Conservation (phyloP, 805 yeast species). For the Clavispora fructus region DNA sequence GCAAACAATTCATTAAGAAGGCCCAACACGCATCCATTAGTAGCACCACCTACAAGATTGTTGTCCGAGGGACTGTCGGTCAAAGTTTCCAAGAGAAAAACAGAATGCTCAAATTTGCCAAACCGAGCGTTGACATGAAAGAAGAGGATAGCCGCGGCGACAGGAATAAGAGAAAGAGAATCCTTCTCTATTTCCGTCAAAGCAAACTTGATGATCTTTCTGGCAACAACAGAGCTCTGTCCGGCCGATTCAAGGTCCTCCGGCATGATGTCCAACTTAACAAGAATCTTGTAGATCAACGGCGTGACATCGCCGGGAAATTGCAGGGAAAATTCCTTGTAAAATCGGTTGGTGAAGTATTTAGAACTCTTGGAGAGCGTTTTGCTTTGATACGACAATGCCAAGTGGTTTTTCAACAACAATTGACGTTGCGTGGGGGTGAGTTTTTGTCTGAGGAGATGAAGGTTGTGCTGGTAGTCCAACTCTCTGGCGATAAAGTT, state of each 20-base stretch:
- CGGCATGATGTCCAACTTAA: slow-evolving; percentile 22
- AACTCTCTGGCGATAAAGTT: slow-evolving; percentile 30
- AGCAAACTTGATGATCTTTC: slow-evolving; percentile 16
- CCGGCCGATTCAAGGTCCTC: slow-evolving; percentile 20
- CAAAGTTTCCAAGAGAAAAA: slow-evolving; percentile 11
- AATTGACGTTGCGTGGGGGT: slow-evolving; percentile 34
- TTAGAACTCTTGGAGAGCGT: slow-evolving; percentile 25
- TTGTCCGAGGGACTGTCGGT: neutral
- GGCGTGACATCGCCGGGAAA: slow-evolving; percentile 30
- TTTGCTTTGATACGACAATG: slow-evolving; percentile 37
- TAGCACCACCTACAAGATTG: no score
- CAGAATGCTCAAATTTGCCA: slow-evolving; percentile 21
- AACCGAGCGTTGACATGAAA: slow-evolving; percentile 20
- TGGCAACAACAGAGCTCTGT: slow-evolving; percentile 12
- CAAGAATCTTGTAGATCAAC: slow-evolving; percentile 23
- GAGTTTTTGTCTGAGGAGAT: slow-evolving; percentile 19
- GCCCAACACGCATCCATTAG: no score
- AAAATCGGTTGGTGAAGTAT: slow-evolving; percentile 19
- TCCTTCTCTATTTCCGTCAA: slow-evolving; percentile 12
- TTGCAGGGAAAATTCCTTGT: slow-evolving; percentile 14
- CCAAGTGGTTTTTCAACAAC: slow-evolving; percentile 40
- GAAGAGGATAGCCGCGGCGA: slow-evolving; percentile 26
- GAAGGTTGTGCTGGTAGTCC: slow-evolving; percentile 21
- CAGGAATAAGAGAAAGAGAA: slow-evolving; percentile 10
- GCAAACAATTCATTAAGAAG: no score